Base-by-base conservation (phyloP, 2,329 filamentous ascomycete species). In the Aspergillus spinulosporus region DNA sequence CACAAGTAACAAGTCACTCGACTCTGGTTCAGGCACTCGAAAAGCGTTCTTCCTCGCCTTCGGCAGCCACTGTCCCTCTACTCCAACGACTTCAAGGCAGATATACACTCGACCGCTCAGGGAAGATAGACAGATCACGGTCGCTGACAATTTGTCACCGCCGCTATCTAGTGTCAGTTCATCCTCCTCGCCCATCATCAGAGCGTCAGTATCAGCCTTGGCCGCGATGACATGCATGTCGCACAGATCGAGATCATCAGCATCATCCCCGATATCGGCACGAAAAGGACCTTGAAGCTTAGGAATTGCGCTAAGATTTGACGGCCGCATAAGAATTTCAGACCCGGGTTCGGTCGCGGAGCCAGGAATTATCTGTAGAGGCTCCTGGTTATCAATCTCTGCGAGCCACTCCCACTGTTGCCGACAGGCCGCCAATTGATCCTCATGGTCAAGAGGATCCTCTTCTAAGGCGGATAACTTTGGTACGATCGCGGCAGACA, bases 401-500 rank as follows among this genome's bases (percentile, higher is more conserved):
- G 77, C 74, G 3, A 87, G 74, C 84, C 84, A 88, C 47, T 80
- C 77, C 53, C 81, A 78, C 63, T 87, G 85, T 58, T 84, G 82
- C 29, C 81, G 76, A 29, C 74, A 73, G 8, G 74, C 77, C 37
- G 71, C 74, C 51, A 72, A 72, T 63, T 81, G 75, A 39, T 80
- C 74, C 45, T 80, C 77, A 12, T 72, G 62, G 6, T 77, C 74
- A 14, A 74, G 66, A 0, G 71, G 56, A 29, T 78, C 73, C 11
- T 75, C 70, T 49, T 76, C 71, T 26, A 78, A 65, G 4, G 74
- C 72, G 3, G 76, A 68, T 29, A 88, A 76, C 61, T 90, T 91
- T 39, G 89, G 86, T 28, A 95, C 86, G 56, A 96, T 89, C 6
- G 89, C 89, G 0, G 93, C 87, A 0, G 90, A 90, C 21, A 97